Percentiles rank a stretch among this genome's conserved stretches.
Evolutionary conservation across 2,329 filamentous ascomycete species (phyloP).

Genomic region (Huntiella abstrusa): DNA sequence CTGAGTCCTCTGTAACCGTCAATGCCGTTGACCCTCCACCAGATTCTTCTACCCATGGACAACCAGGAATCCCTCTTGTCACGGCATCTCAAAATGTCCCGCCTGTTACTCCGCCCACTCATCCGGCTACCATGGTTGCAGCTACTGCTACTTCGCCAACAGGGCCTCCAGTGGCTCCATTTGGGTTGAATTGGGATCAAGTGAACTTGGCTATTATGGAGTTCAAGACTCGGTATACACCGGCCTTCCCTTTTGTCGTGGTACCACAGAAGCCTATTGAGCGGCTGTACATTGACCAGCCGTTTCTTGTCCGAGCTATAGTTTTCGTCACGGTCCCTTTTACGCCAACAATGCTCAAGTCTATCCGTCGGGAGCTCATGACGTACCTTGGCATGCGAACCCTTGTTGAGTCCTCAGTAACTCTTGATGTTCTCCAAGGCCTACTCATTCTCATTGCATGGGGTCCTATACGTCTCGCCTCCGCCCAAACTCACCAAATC

Average conservation of each 20-base stretch:
- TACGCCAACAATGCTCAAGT: slow-evolving; percentile 16
- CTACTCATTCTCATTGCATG: slow-evolving; percentile 27
- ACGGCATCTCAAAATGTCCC: not conserved
- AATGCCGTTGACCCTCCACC: slow-evolving; percentile 7
- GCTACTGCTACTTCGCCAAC: not conserved
- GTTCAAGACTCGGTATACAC: slow-evolving; percentile 18
- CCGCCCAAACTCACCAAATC: slow-evolving; percentile 14
- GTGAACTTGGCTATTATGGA: slow-evolving; percentile 19
- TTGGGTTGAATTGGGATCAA: slow-evolving; percentile 23
- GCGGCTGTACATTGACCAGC: slow-evolving; percentile 18
- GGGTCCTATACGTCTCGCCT: slow-evolving; percentile 16
- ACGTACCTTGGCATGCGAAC: slow-evolving; percentile 25
- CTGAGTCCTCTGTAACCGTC: slow-evolving; percentile 6
- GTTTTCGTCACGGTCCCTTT: slow-evolving; percentile 21
- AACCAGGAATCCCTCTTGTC: not conserved
- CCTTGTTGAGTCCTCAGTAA: slow-evolving; percentile 22
- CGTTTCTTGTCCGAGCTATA: slow-evolving; percentile 22
- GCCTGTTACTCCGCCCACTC: not conserved
- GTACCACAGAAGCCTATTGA: slow-evolving; percentile 17
- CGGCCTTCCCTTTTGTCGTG: slow-evolving; percentile 22
- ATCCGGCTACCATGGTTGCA: not conserved
- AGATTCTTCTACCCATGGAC: not conserved
- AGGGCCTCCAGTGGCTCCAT: slow-evolving; percentile 14
- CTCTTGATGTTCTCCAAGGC: slow-evolving; percentile 27
- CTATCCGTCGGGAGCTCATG: slow-evolving; percentile 24